phyloP scores from a whole-genome alignment of 2,329 filamentous ascomycete species.

The Colletotrichum godetiae region DNA sequence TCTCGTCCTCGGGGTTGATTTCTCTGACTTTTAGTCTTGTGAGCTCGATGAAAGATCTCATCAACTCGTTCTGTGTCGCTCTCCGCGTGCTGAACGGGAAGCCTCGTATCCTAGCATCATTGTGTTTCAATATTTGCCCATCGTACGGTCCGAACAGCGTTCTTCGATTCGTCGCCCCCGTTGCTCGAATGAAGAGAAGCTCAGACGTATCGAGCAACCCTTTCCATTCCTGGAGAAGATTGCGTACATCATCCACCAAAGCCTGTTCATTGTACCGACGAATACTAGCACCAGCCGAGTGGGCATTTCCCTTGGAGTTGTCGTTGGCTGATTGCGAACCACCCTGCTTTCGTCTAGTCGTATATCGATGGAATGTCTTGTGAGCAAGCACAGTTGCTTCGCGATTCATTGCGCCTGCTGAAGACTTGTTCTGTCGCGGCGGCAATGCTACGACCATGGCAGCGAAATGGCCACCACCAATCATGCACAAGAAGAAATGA shows the following conservation, averaged over 20 bases:
- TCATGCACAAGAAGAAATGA: conserved; percentile 98
- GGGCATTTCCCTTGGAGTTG: conserved; percentile 90
- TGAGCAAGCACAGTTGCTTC: conserved; percentile 91
- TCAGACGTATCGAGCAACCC: conserved; percentile 85
- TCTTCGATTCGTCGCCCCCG: conserved; percentile 84
- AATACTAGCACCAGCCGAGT: conserved; percentile 90
- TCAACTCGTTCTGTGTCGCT: conserved; percentile 92
- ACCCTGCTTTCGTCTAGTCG: conserved; percentile 94
- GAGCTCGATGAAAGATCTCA: conserved; percentile 93
- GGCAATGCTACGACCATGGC: conserved; percentile 94
- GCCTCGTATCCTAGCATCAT: conserved; percentile 83
- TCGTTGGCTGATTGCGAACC: conserved; percentile 95
- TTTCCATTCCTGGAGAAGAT: conserved; percentile 86
- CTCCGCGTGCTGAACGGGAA: conserved; percentile 95
- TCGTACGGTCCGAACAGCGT: conserved; percentile 94
- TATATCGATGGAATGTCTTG: conserved; percentile 98
- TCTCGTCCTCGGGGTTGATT: conserved; percentile 74
- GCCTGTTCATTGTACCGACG: conserved; percentile 95
- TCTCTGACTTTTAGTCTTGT: conserved; percentile 88
- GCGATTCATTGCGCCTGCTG: conserved; percentile 78
- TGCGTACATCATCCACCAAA: conserved; percentile 86
- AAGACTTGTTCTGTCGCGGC: conserved; percentile 79
- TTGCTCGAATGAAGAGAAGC: conserved; percentile 88
- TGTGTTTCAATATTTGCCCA: conserved; percentile 81
- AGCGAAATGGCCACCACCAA: conserved; percentile 96